Base-by-base conservation (phyloP, 441 rosid genomes). In the Macaranga tanarius region DNA sequence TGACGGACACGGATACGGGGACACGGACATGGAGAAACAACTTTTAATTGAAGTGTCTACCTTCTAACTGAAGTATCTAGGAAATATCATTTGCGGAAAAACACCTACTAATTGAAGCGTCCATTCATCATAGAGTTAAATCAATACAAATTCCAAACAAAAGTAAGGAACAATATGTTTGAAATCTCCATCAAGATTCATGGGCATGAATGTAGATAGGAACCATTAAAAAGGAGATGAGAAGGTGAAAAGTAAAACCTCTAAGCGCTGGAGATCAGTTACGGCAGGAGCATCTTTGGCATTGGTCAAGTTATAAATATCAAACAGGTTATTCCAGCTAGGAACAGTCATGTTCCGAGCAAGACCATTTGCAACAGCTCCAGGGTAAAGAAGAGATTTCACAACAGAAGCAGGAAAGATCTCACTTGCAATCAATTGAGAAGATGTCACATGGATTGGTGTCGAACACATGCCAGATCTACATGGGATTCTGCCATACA, bases 391-490 rank as follows among this genome's bases (percentile, higher is more conserved):
- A 76, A 95, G 91, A 65, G 85, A 86, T 84, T 95, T 91, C 63
- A 92, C 85, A 56, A 78, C 85, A 25, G 91, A 85, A 76, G 78
- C 84, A 72, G 99, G 98, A 82, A 95, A 87, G 70, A 95, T 83
- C 69, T 95, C 98, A 76, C 99, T 92, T 11, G 99, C 86, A 71
- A 92, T 89, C 87, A 95, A 82, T 84, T 95, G 96, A 62, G 98
- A 95, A 12, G 97, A 90, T 73, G 96, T 91, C 68, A 92, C 98
- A 69, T 95, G 98, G 73, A 95, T 84, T 12, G 98, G 98, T 0
- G 97, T 77, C 7, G 82, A 80, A 79, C 99, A 92, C 91, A 95
- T 86, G 58, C 98, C 97, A 71, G 97, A 82, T 87, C 96, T 83
- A 85, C 99, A 92, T 38, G 96, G 88, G 50, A 95, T 86, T 90